Percentiles rank a stretch among this genome's conserved stretches.
phyloP scores from a whole-genome alignment of 495 filamentous ascomycete species.

The Melanomma pulvis-pyrius region DNA sequence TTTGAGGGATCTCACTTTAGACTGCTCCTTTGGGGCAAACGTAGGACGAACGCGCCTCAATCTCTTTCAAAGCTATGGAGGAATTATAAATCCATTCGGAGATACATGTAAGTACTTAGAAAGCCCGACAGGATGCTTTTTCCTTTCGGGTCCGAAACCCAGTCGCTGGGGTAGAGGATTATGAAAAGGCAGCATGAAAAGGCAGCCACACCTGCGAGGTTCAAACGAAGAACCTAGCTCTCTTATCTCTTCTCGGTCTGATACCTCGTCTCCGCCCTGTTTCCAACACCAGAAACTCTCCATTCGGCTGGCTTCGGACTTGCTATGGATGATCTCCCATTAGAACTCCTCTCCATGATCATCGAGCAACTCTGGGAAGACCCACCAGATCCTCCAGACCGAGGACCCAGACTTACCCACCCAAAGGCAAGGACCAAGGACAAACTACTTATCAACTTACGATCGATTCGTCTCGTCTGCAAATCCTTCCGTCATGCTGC shows the following conservation, averaged over 20 bases:
- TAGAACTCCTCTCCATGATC: slow-evolving; percentile 22
- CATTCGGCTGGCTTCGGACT: background rate
- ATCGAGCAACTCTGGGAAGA: slow-evolving; percentile 26
- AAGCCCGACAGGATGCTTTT: background rate
- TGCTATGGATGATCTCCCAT: slow-evolving; percentile 19
- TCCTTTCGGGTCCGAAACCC: background rate
- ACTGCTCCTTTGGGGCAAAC: background rate
- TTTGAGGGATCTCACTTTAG: background rate
- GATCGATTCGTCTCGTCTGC: slow-evolving; percentile 20
- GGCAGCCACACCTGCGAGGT: background rate
- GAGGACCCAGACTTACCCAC: slow-evolving; percentile 6
- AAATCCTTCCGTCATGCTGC: slow-evolving; percentile 23
- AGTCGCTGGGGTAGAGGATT: background rate
- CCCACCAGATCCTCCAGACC: background rate
- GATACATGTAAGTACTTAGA: background rate
- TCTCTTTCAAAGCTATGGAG: no score
- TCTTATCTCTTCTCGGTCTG: background rate
- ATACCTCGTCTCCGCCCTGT: no score
- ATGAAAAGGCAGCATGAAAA: no score
- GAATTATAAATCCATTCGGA: background rate
- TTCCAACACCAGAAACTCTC: background rate
- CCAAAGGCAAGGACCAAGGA: slow-evolving; percentile 9
- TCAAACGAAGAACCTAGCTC: background rate
- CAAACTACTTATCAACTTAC: slow-evolving; percentile 16
- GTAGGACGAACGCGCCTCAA: no score